These are phyloP conservation scores for Termitomyces titanicus DNA, from an alignment of 768 basidiomycete genomes.

Conservation along the genomic window DNA sequence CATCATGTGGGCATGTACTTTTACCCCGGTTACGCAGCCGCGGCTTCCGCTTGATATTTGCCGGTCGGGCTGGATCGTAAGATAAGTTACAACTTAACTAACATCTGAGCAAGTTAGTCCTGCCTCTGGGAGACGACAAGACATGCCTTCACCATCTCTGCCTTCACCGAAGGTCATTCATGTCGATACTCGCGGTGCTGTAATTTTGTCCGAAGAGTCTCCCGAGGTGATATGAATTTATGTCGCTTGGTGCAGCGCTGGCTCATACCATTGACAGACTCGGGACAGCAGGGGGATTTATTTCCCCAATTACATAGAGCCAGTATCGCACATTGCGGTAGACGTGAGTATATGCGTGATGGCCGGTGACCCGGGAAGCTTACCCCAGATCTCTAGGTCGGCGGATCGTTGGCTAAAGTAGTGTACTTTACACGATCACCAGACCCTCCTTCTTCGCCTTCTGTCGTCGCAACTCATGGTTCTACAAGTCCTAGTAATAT, in stretches of 20 bases:
- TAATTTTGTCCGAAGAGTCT: conserved; percentile 92
- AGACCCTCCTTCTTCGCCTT: conserved; percentile 77
- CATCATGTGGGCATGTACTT: too few species aligned
- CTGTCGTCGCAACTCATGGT: conserved; percentile 56
- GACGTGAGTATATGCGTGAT: conserved; percentile 61
- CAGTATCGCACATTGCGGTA: conserved; percentile 95
- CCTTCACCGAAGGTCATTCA: conserved; percentile 86
- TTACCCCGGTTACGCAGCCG: conserved; percentile 5
- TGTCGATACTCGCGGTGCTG: conserved; percentile 91
- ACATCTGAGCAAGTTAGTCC: neutral
- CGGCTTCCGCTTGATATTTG: conserved; percentile 11
- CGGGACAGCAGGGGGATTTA: conserved; percentile 96
- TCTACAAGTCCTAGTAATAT: conserved; percentile 46
- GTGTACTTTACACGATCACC: conserved; percentile 97
- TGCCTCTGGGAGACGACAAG: conserved; percentile 11
- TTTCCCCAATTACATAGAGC: conserved; percentile 96
- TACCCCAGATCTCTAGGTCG: conserved; percentile 59
- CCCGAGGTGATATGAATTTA: conserved; percentile 59
- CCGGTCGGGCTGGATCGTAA: conserved; percentile 25
- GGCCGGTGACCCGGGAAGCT: conserved; percentile 10
- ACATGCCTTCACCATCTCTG: conserved; percentile 56
- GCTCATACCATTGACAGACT: conserved; percentile 46
- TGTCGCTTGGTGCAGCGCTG: conserved; percentile 7
- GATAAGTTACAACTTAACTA: conserved; percentile 13
- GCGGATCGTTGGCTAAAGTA: conserved; percentile 95